These are phyloP conservation scores for Penicillium decumbens DNA, from an alignment of 2,329 filamentous ascomycete species.

Conservation along the genomic window DNA sequence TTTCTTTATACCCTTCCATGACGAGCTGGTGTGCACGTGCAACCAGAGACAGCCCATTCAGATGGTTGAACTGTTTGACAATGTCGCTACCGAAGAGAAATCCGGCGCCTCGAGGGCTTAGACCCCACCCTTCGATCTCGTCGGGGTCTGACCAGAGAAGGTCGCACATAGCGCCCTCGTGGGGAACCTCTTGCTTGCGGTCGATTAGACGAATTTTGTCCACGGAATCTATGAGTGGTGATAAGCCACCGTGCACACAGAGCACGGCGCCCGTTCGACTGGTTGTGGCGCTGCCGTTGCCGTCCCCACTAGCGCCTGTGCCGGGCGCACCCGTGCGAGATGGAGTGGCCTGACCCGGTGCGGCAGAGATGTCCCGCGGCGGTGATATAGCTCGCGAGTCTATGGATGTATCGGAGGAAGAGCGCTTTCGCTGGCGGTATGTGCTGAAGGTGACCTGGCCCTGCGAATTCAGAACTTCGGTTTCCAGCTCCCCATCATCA, in stretches of 20 bases:
- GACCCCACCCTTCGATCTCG: conserved; percentile 94
- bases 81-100: conserved; percentile 96
- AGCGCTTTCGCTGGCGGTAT: conserved; percentile 32
- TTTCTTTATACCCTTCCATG: conserved; percentile 99
- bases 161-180: conserved; percentile 98
- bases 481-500: conserved; percentile 72
- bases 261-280: conserved; percentile 75
- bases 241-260: conserved; percentile 91
- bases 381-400: conserved; percentile 39
- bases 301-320: conserved; percentile 69
- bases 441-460: conserved; percentile 67
- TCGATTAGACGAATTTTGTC: conserved; percentile 95
- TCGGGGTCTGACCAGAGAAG: conserved; percentile 97
- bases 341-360: conserved; percentile 39
- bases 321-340: conserved; percentile 67
- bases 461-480: conserved; percentile 83
- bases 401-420: conserved; percentile 32
- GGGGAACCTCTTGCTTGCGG: conserved; percentile 94
- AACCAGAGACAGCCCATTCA: conserved; percentile 86
- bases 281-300: conserved; percentile 46
- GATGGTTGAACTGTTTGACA: conserved; percentile 91
- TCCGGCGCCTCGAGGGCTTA: conserved; percentile 88
- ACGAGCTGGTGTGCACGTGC: conserved; percentile 94
- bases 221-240: conserved; percentile 83
- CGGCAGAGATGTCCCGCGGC: conserved; percentile 42